Percentiles rank a stretch among this genome's conserved stretches.
Evolutionary conservation across 2,329 filamentous ascomycete species (phyloP).

Genomic region (Pseudogymnoascus sp.): DNA sequence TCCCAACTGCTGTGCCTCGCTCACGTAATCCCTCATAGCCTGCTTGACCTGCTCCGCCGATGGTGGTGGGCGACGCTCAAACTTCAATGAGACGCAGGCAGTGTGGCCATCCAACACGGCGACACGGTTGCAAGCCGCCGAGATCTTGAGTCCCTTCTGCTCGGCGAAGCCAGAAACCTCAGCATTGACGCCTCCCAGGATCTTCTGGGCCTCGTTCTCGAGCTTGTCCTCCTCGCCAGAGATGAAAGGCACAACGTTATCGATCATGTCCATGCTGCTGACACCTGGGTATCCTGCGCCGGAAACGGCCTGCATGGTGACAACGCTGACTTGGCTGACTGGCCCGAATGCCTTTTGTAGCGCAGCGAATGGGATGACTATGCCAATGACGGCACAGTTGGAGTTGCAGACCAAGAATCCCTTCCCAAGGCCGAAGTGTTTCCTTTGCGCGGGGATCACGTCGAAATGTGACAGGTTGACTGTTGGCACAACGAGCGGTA

Average conservation of each 20-base stretch:
- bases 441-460: constrained; percentile 82
- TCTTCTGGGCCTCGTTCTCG: constrained; percentile 91
- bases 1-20: constrained; percentile 74
- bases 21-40: constrained; percentile 73
- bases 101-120: constrained; percentile 94
- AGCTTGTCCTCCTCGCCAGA: constrained; percentile 93
- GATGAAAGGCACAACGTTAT: constrained; percentile 94
- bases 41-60: constrained; percentile 68
- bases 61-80: constrained; percentile 68
- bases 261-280: constrained; percentile 88
- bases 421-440: constrained; percentile 63
- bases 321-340: constrained; percentile 68
- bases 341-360: constrained; percentile 80
- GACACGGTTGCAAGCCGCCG: constrained; percentile 86
- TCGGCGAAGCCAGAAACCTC: constrained; percentile 70
- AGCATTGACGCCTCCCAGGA: constrained; percentile 68
- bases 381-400: constrained; percentile 94
- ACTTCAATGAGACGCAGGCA: constrained; percentile 83
- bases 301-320: constrained; percentile 91
- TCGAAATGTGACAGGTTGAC: constrained; percentile 86
- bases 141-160: constrained; percentile 67
- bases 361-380: constrained; percentile 90
- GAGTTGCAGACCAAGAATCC: constrained; percentile 97
- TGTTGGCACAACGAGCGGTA: constrained; percentile 89
- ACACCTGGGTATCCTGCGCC: constrained; percentile 89